These are phyloP conservation scores for Colletotrichum navitas DNA, from an alignment of 2,329 filamentous ascomycete genomes.

Conservation along the genomic window DNA sequence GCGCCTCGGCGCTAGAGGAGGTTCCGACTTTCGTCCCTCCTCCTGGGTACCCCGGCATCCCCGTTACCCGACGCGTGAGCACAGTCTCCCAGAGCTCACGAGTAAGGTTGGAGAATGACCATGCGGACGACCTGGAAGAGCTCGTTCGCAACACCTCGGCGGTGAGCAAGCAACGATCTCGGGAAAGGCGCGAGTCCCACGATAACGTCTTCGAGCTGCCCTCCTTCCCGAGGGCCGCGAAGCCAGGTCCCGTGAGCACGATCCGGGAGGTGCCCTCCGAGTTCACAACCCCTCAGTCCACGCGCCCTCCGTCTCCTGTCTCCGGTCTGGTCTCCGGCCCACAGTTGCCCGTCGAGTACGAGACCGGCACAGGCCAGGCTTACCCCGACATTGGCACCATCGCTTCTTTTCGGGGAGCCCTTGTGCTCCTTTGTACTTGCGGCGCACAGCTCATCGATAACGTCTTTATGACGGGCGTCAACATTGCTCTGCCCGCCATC, in stretches of 20 bases:
- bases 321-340: slow-evolving; percentile 13
- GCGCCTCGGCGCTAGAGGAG: slow-evolving; percentile 30
- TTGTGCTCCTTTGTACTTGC: slow-evolving; percentile 30
- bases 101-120: slow-evolving; percentile 25
- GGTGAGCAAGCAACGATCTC: slow-evolving; percentile 22
- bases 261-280: slow-evolving; percentile 34
- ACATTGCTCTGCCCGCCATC: slow-evolving; percentile 34
- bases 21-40: slow-evolving; percentile 30
- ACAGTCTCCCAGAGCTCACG: slow-evolving; percentile 31
- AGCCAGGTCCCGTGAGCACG: slow-evolving; percentile 32
- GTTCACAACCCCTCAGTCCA: slow-evolving; percentile 33
- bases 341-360: slow-evolving; percentile 10
- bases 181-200: slow-evolving; percentile 30
- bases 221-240: slow-evolving; percentile 24
- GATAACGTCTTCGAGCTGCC: slow-evolving; percentile 32
- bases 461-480: slow-evolving; percentile 31
- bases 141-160: slow-evolving; percentile 25
- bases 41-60: slow-evolving; percentile 21
- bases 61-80: slow-evolving; percentile 24
- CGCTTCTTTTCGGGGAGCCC: slow-evolving; percentile 25
- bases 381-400: slow-evolving; percentile 34
- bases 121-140: slow-evolving; percentile 25
- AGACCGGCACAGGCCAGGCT: slow-evolving; percentile 26
- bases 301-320: slow-evolving; percentile 28
- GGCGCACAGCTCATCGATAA: slow-evolving; percentile 32